Base-by-base conservation (phyloP, 768 basidiomycete genomes). In the Dendrothele bispora region DNA sequence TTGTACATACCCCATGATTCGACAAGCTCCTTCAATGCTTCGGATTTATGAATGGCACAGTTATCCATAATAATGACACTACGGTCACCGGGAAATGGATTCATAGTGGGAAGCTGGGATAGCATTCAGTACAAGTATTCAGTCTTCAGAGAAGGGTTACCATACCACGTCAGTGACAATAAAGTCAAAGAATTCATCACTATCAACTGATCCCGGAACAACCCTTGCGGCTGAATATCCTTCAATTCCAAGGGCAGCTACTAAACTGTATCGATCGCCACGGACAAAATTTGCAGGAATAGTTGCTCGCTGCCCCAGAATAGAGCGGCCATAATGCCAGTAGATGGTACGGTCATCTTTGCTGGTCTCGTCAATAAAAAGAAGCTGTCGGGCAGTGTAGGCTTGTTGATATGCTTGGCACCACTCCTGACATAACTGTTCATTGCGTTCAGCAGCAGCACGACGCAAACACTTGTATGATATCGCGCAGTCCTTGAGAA, bases 11-110 rank as follows among this genome's bases (percentile, higher is more conserved):
- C 67, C 61, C 11, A 24, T 17, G 5, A 55, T 26, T 63, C 56
- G 14, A 65, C 48, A 11, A 63, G 15, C 17, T 59, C 60, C 5
- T 48, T 43, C 2, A 67, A 43, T 3, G 47, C 51, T n/a, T 46
- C 28, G 24, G 39, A 50, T 29, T 64, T 59, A 48, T 67, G 66
- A 12, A 64, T 66, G 2, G 55, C 48, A 41, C 64, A 65, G 50
- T 68, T 66, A 49, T 68, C 63, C 5, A 68, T 50, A 1, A 67
- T 52, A 4, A 68, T 46, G 2, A 68, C 54, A 44, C 61, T 62
- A 7, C 32, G 26, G 17, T 56, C 46, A 7, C 46, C 44, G 2
- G 64, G 66, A 43, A 53, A 67, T 1, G 53, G 56, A 21, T 61
- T 59, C 63, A 63, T 66, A 26, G 46, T 21, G 2, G 60, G 58